Percentiles rank a stretch among this genome's conserved stretches.
phyloP scores from a whole-genome alignment of 306 rosid genomes.

The Pachyrhizus erosus region DNA sequence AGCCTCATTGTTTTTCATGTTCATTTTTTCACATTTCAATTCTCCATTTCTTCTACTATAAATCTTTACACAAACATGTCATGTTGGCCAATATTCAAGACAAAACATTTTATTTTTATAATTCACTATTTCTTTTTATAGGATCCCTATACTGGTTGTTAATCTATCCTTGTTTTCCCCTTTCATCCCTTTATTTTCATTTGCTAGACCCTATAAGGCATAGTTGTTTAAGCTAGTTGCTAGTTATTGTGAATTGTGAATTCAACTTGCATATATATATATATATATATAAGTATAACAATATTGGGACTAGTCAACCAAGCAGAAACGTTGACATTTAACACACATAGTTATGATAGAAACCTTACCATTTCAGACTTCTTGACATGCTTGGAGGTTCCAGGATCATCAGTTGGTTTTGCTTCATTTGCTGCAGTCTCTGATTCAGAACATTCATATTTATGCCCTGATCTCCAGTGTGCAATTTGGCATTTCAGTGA shows the following conservation, averaged over 20 bases:
- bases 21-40: neutral
- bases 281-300: no score
- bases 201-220: neutral
- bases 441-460: conserved; percentile 42
- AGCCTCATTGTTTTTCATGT: neutral
- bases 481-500: conserved; percentile 43
- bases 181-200: neutral
- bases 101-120: neutral
- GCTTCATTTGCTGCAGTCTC: neutral
- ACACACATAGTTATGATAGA: neutral
- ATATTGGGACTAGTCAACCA: neutral
- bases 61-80: neutral
- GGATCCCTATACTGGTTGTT: neutral
- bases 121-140: neutral
- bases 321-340: neutral
- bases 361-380: conserved; percentile 39
- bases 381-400: neutral
- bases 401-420: neutral
- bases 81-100: neutral
- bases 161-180: neutral
- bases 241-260: neutral
- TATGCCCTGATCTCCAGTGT: conserved; percentile 48
- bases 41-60: neutral
- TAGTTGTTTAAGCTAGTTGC: no score
- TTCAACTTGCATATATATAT: conserved; percentile 15